These are phyloP conservation scores for Citrus australasica DNA, from an alignment of 345 rosid species.

Conservation along the genomic window DNA sequence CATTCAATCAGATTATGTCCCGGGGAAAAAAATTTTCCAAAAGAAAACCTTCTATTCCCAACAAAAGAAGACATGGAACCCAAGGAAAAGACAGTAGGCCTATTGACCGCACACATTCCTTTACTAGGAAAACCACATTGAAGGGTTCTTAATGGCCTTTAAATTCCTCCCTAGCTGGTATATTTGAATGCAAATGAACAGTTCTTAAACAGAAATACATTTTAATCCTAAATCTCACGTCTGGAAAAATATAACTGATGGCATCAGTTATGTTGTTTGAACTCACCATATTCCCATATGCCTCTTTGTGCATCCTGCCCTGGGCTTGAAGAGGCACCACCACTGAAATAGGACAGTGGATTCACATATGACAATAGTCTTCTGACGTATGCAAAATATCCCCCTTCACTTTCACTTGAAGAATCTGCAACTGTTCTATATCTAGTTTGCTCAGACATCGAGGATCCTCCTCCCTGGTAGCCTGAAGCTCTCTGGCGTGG, in stretches of 20 bases:
- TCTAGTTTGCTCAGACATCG: slow-evolving; percentile 25
- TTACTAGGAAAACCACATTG: no score
- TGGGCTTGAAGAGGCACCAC: slow-evolving; percentile 42
- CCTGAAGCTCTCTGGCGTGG: slow-evolving; percentile 40
- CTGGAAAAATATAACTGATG: neutral
- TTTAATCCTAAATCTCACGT: neutral
- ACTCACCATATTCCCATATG: slow-evolving; percentile 47
- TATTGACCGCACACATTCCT: neutral
- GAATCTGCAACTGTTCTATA: slow-evolving; percentile 25
- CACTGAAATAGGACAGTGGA: slow-evolving; percentile 75
- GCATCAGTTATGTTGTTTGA: neutral
- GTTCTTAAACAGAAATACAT: neutral
- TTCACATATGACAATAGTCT: slow-evolving; percentile 61
- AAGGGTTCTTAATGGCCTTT: neutral
- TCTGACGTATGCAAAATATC: slow-evolving; percentile 57
- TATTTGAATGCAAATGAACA: neutral
- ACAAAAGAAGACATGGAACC: neutral
- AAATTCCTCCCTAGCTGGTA: neutral
- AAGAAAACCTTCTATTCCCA: neutral
- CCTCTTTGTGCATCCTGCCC: slow-evolving; percentile 41
- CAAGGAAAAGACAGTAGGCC: no score
- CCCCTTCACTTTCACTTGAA: slow-evolving; percentile 39
- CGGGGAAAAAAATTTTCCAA: neutral
- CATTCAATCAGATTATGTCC: neutral
- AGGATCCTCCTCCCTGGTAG: slow-evolving; percentile 35